Evolutionary conservation across 176 grass and related monocot species (phyloP).

Genomic region (Neostapfia colusana): DNA sequence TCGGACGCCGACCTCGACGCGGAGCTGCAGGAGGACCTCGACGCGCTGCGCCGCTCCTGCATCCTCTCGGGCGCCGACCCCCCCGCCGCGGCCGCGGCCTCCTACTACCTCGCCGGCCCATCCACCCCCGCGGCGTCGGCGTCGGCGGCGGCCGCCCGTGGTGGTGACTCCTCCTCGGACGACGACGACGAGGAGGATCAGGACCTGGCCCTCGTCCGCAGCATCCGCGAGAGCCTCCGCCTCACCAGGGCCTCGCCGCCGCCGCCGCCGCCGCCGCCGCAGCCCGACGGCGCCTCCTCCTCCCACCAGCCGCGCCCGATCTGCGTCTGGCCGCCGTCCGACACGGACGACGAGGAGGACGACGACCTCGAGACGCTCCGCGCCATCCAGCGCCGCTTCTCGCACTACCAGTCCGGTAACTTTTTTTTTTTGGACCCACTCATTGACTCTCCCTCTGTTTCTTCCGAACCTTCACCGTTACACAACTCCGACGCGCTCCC

Average conservation of each 20-base stretch:
- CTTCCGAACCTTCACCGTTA: too few relatives aligned
- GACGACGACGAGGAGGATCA: constrained; percentile 44
- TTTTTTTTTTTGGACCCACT: too few relatives aligned
- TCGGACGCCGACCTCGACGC: constrained; percentile 59
- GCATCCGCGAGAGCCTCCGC: constrained; percentile 59
- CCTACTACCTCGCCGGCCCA: constrained; percentile 18
- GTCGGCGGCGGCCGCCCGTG: background rate
- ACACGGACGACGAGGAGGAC: constrained; percentile 60
- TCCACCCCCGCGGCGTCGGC: constrained; percentile 1
- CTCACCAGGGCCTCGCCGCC: constrained; percentile 33
- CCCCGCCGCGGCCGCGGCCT: constrained; percentile 26
- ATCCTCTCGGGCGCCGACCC: constrained; percentile 48
- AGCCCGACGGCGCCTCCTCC: too few relatives aligned
- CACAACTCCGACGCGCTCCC: too few relatives aligned
- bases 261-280: constrained; percentile 29
- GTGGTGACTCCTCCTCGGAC: background rate
- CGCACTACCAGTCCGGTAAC: constrained; percentile 69
- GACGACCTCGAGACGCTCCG: constrained; percentile 79
- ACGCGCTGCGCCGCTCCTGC: constrained; percentile 68
- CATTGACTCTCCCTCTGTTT: too few relatives aligned
- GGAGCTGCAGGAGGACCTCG: constrained; percentile 62
- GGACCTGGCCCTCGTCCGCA: constrained; percentile 60
- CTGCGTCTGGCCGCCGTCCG: constrained; percentile 32
- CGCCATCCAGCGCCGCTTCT: constrained; percentile 77
- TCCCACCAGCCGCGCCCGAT: constrained; percentile 53